These are phyloP conservation scores for Lavandula angustifolia DNA, from an alignment of 257 asterid species.

Conservation along the genomic window DNA sequence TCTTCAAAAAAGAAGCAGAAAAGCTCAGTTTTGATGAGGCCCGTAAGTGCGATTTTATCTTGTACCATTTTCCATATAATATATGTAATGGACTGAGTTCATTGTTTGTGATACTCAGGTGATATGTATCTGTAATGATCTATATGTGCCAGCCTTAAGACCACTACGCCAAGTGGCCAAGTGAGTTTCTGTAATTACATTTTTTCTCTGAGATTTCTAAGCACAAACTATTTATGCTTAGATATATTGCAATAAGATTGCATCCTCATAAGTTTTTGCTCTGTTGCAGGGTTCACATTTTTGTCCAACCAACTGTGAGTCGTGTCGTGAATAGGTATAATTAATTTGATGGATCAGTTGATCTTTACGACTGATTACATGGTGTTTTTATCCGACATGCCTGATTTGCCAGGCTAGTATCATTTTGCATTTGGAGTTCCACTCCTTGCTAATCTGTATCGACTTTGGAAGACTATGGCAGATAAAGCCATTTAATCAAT, in stretches of 20 bases:
- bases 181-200: conserved; percentile 49
- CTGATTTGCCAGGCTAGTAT: neutral
- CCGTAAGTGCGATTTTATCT: conserved; percentile 56
- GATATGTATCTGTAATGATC: conserved; percentile 94
- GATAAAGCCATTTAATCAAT: neutral
- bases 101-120: conserved; percentile 52
- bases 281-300: conserved; percentile 83
- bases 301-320: conserved; percentile 83
- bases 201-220: conserved; percentile 1
- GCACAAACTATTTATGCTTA: conserved; percentile 9
- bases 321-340: conserved; percentile 88
- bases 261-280: conserved; percentile 21
- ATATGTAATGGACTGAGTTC: conserved; percentile 36
- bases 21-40: conserved; percentile 66
- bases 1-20: conserved; percentile 62
- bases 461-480: conserved; percentile 11
- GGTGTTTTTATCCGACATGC: conserved; percentile 15
- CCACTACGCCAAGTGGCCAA: conserved; percentile 94
- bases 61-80: conserved; percentile 20
- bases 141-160: conserved; percentile 91
- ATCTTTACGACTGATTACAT: conserved; percentile 9
- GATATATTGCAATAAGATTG: conserved; percentile 10
- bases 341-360: conserved; percentile 26
- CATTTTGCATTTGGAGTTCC: conserved; percentile 11
- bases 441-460: conserved; percentile 19